Percentiles rank a stretch among this genome's conserved stretches.
phyloP scores from a whole-genome alignment of 768 basidiomycete genomes.

The Amanita inopinata region DNA sequence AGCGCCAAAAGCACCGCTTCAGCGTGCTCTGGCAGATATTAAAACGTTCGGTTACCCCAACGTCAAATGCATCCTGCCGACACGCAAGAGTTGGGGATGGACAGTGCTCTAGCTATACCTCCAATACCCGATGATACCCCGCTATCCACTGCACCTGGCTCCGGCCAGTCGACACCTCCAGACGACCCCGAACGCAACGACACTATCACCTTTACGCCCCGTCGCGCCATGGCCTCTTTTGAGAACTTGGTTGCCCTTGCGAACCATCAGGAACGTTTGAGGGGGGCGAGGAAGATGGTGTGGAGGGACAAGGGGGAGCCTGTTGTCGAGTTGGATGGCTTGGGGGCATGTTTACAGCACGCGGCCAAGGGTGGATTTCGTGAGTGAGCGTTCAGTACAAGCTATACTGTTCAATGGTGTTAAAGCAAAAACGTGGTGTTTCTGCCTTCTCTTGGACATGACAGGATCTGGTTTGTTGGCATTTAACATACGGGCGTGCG shows the following conservation, averaged over 20 bases:
- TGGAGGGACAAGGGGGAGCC: conserved; percentile 77
- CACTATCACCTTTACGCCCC: conserved; percentile 40
- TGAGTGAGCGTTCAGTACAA: conserved; percentile 29
- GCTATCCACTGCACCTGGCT: neutral
- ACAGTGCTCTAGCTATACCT: too few species aligned
- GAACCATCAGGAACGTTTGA: conserved; percentile 70
- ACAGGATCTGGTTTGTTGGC: conserved; percentile 76
- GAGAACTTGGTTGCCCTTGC: conserved; percentile 80
- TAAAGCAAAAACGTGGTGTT: neutral
- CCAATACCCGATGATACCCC: too few species aligned
- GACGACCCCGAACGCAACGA: conserved; percentile 11
- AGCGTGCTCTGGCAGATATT: too few species aligned
- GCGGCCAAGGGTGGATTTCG: conserved; percentile 62
- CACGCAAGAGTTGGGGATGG: too few species aligned
- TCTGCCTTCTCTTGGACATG: neutral
- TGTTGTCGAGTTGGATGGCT: conserved; percentile 51
- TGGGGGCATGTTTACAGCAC: conserved; percentile 63
- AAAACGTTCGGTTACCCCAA: too few species aligned
- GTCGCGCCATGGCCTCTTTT: conserved; percentile 60
- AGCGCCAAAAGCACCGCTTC: too few species aligned
- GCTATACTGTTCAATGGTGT: neutral
- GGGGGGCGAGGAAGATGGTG: conserved; percentile 67
- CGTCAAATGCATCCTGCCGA: too few species aligned
- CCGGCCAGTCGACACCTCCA: conserved; percentile 5
- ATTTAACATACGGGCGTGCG: conserved; percentile 70